These are phyloP conservation scores for Penicillium sp. DNA, from an alignment of 2,329 filamentous ascomycete species.

Conservation along the genomic window DNA sequence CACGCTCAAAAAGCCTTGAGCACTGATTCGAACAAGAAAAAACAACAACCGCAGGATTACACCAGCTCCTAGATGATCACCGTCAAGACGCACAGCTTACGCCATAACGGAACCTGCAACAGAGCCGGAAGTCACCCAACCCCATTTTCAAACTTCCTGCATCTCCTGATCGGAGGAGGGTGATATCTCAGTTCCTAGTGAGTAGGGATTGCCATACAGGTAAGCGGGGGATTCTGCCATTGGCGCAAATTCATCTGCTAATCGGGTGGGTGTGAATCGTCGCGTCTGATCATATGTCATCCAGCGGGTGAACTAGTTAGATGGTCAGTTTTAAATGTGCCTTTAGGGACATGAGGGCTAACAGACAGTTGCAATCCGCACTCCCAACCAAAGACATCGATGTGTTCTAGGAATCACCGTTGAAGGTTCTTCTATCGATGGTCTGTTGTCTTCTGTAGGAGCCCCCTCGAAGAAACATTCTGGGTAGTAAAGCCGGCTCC, in stretches of 20 bases:
- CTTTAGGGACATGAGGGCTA: background rate
- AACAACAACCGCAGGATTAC: background rate
- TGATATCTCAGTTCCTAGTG: background rate
- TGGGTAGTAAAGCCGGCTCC: constrained; percentile 51
- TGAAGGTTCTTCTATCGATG: constrained; percentile 51
- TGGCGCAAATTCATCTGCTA: constrained; percentile 25
- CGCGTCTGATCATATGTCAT: constrained; percentile 36
- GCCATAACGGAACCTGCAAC: background rate
- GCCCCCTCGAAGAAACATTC: constrained; percentile 51
- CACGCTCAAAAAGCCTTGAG: background rate
- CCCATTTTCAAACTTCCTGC: constrained; percentile 4
- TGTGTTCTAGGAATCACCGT: constrained; percentile 50
- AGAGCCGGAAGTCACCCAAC: constrained; percentile 3
- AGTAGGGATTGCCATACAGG: constrained; percentile 10
- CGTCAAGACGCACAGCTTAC: background rate
- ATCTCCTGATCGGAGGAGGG: constrained; percentile 4
- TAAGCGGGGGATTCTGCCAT: constrained; percentile 19
- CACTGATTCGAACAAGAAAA: background rate
- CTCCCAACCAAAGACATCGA: constrained; percentile 52
- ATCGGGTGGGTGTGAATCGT: constrained; percentile 34
- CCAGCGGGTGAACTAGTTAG: constrained; percentile 39
- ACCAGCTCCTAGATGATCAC: background rate
- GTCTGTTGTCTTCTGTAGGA: constrained; percentile 55
- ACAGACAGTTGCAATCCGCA: constrained; percentile 44
- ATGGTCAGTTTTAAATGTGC: constrained; percentile 1